Base-by-base conservation (phyloP, 1,284 basidiomycete species). In the Prillingera fragicola region DNA sequence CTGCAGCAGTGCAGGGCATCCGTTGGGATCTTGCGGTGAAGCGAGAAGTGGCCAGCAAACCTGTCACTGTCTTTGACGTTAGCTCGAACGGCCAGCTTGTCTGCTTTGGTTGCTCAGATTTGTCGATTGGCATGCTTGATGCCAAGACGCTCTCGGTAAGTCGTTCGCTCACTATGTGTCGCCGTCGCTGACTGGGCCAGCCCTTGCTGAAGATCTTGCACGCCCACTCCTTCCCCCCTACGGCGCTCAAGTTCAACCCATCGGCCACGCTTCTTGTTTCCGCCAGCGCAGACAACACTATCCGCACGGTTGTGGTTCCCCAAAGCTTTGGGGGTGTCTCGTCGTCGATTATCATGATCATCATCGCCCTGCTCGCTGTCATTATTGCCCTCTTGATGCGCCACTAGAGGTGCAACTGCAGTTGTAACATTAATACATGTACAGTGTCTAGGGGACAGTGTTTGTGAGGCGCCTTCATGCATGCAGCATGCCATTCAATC, bases 181-280 rank as follows among this genome's bases (percentile, higher is more conserved):
- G 4, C n/a, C 3, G 6, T 12, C 5, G 15, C 47, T 40, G 8
- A 43, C 35, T 32, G 9, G 18, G 10, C 7, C 55, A 95, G 89
- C 89, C 91, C 1, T 70, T 92, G 8, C 72, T 89, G 25, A 83
- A 83, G 25, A 92, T 98, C 49, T 75, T 96, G 37, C 87, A 89
- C 67, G 87, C 92, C 0, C 95, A 98, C 69, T 88, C 91, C 53
- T 94, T 98, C 67, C 89, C 95, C 3, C 81, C 89, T 2, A 98
- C 94, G 0, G 83, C 85, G 1, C 72, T 98, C 44, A 80, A 79
- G 45, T 97, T 98, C 75, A 92, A 85, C 64, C 85, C 89, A 0
- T 76, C 80, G 5, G 84, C 84, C 13, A 80, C 76, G 15, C 57
- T 92, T n/a, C 78, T 98, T n/a, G 78, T 91, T 18, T 90, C 88